phyloP scores from a whole-genome alignment of 495 filamentous ascomycete genomes.

The Umbilicaria muhlenbergii region DNA sequence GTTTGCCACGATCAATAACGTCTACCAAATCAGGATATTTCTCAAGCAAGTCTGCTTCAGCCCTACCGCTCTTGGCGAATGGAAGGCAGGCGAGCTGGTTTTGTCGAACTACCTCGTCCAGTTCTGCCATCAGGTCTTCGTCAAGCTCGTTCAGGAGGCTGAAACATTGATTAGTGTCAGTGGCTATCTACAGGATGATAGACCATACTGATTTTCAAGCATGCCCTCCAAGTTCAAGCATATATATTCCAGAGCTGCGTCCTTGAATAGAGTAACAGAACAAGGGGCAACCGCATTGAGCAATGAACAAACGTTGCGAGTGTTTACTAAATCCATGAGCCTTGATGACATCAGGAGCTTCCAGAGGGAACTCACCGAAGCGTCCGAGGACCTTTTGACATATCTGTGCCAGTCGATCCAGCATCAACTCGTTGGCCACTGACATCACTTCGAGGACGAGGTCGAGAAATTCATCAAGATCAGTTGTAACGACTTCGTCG shows the following conservation, averaged over 20 bases:
- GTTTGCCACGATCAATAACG: slow-evolving; percentile 34
- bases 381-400: slow-evolving; percentile 80
- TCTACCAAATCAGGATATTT: slow-evolving; percentile 50
- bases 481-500: slow-evolving; percentile 51
- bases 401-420: slow-evolving; percentile 75
- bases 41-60: slow-evolving; percentile 53
- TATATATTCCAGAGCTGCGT: slow-evolving; percentile 78
- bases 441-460: slow-evolving; percentile 83
- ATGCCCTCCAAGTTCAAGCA: slow-evolving; percentile 80
- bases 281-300: slow-evolving; percentile 73
- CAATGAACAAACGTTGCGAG: slow-evolving; percentile 70
- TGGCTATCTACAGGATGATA: slow-evolving; percentile 1
- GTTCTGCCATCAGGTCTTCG: slow-evolving; percentile 57
- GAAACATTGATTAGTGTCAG: slow-evolving; percentile 9
- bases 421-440: slow-evolving; percentile 86
- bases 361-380: slow-evolving; percentile 40
- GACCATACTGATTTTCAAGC: slow-evolving; percentile 61
- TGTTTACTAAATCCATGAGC: slow-evolving; percentile 39
- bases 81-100: slow-evolving; percentile 67
- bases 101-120: slow-evolving; percentile 62
- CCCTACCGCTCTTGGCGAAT: slow-evolving; percentile 56
- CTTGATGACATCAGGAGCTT: background rate
- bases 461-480: slow-evolving; percentile 72
- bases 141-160: slow-evolving; percentile 75
- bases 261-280: slow-evolving; percentile 71